Conservation (phyloP, 176 grass and related monocot genomes). For the Carex cristatella region DNA sequence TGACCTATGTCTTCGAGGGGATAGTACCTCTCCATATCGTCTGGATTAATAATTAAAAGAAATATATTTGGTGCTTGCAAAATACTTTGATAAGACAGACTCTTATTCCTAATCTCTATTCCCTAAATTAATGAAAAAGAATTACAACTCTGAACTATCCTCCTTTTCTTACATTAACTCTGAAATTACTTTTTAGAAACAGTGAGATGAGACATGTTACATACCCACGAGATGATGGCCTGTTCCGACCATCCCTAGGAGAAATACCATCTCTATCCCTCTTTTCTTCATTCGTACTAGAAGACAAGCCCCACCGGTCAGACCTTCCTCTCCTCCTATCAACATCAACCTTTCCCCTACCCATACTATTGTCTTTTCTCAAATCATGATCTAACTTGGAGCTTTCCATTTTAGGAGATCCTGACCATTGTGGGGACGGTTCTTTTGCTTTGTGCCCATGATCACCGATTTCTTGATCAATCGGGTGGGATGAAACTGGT, state of each 20-base stretch:
- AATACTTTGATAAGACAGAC: not conserved
- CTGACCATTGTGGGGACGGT: not conserved
- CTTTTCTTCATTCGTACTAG: conserved; percentile 52
- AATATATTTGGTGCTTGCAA: conserved; percentile 6
- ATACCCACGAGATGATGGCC: conserved; percentile 22
- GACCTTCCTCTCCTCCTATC: conserved; percentile 33
- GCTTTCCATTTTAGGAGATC: not conserved
- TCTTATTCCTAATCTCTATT: not conserved
- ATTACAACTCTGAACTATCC: not conserved
- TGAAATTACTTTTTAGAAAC: not conserved
- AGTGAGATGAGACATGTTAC: conserved; percentile 3
- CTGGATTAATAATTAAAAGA: conserved; percentile 7
- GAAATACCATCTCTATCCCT: conserved; percentile 46
- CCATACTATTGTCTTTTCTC: conserved; percentile 37
- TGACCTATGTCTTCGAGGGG: conserved; percentile 2
- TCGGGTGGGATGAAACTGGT: not conserved
- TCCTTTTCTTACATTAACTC: not conserved
- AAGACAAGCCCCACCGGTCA: conserved; percentile 44
- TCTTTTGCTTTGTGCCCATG: not conserved
- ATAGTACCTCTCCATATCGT: not conserved
- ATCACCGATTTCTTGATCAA: not conserved
- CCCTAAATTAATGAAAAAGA: not conserved
- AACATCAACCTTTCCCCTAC: conserved; percentile 34
- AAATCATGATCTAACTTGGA: conserved; percentile 27
- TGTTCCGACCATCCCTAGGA: conserved; percentile 57